A percentile compares a stretch with the other conserved stretches of the same genome.
Conservation (phyloP, 169 alveolate genomes). For the Cryptosporidium canis region DNA sequence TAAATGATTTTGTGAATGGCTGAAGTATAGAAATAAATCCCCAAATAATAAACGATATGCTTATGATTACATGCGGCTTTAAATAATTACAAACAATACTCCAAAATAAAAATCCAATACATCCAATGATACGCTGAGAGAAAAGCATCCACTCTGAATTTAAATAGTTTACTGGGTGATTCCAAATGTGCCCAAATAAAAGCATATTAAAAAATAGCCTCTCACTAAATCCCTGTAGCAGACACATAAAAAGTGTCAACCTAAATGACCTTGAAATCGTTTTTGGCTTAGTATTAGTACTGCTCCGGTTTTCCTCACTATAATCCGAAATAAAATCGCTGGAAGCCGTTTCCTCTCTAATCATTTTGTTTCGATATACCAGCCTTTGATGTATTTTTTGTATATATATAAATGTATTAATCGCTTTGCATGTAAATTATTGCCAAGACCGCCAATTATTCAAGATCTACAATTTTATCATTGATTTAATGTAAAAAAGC, state of each 20-base stretch:
- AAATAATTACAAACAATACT: constrained; percentile 24
- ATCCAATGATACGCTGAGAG: constrained; percentile 36
- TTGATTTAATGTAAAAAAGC: background rate
- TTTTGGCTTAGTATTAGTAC: background rate
- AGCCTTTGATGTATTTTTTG: background rate
- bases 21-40: constrained; percentile 21
- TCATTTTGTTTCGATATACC: too few species aligned
- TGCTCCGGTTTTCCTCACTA: background rate
- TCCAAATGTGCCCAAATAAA: background rate
- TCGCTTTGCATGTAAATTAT: too few species aligned
- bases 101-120: constrained; percentile 50
- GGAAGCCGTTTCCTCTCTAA: constrained; percentile 11
- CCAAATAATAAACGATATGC: constrained; percentile 35
- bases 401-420: too few species aligned
- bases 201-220: constrained; percentile 5
- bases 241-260: constrained; percentile 17
- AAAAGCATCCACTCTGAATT: background rate
- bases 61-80: constrained; percentile 10
- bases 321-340: constrained; percentile 16
- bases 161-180: background rate
- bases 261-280: background rate
- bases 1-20: background rate
- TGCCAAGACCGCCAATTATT: background rate
- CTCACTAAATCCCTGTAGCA: constrained; percentile 56
- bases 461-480: background rate